Percentiles rank a stretch among this genome's conserved stretches.
phyloP scores from a whole-genome alignment of 2,329 filamentous ascomycete genomes.

The Fusarium sp. region DNA sequence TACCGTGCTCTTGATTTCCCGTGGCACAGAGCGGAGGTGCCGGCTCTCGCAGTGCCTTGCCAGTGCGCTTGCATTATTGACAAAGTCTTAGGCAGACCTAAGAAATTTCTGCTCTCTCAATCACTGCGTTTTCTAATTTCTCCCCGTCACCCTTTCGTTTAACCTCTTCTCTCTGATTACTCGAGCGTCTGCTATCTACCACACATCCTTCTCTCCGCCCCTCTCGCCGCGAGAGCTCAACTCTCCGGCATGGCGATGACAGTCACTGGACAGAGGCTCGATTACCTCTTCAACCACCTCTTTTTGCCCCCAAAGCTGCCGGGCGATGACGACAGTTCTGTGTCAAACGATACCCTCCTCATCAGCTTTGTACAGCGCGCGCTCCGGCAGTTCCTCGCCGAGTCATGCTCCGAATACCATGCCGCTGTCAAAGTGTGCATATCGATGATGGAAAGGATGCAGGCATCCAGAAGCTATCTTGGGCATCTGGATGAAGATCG shows the following conservation, averaged over 20 bases:
- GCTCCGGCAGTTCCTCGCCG: slow-evolving; percentile 15
- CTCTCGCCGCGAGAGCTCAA: background rate
- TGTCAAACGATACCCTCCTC: background rate
- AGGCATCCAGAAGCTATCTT: background rate
- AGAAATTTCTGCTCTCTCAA: too few species aligned
- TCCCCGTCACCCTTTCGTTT: background rate
- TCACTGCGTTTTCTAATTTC: too few species aligned
- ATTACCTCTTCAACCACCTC: slow-evolving; percentile 46
- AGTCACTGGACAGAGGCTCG: background rate
- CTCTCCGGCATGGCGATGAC: background rate
- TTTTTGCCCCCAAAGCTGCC: slow-evolving; percentile 53
- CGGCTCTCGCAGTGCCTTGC: too few species aligned
- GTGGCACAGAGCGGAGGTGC: too few species aligned
- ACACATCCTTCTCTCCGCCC: background rate
- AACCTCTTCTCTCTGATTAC: background rate
- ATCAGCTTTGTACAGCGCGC: slow-evolving; percentile 21
- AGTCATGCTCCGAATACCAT: background rate
- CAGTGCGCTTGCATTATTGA: too few species aligned
- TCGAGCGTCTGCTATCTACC: too few species aligned
- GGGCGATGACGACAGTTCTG: slow-evolving; percentile 25
- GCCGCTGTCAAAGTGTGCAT: slow-evolving; percentile 1
- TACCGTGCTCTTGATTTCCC: too few species aligned
- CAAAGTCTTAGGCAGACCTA: too few species aligned
- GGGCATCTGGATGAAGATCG: slow-evolving; percentile 18
- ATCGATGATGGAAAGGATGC: slow-evolving; percentile 30